Evolutionary conservation across 2,329 filamentous ascomycete species (phyloP).

Genomic region (Chalaropsis thielavioides): DNA sequence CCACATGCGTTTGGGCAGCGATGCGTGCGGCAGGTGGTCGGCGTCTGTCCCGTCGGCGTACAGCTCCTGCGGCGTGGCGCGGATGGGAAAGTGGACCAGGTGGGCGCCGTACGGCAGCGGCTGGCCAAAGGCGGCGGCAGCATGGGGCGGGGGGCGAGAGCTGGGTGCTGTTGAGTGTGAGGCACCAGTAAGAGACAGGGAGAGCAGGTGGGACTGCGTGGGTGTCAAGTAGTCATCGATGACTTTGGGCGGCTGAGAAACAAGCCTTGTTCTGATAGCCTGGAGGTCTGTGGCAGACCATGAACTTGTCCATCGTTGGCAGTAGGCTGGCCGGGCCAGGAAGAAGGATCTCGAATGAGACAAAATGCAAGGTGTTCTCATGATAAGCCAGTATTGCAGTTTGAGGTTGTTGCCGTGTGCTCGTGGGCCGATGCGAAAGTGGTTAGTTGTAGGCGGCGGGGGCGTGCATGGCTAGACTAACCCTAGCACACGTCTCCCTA

Average conservation of each 20-base stretch:
- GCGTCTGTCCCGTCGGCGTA: constrained; percentile 74
- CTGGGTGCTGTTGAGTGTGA: constrained; percentile 14
- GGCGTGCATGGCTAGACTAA: neutral
- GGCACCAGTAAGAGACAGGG: constrained; percentile 37
- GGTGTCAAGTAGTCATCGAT: constrained; percentile 37
- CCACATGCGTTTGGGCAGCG: constrained; percentile 73
- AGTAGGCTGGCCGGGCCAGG: constrained; percentile 29
- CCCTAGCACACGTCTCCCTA: neutral
- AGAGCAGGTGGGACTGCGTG: constrained; percentile 50
- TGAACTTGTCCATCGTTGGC: constrained; percentile 15
- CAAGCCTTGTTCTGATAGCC: neutral
- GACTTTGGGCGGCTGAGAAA: constrained; percentile 22
- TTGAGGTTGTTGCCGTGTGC: neutral
- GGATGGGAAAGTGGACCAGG: constrained; percentile 72
- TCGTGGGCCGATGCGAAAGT: neutral
- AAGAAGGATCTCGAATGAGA: neutral
- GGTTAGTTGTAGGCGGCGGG: neutral
- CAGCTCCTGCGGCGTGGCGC: constrained; percentile 45
- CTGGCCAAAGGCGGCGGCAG: constrained; percentile 3
- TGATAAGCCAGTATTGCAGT: neutral
- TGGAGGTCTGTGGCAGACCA: neutral
- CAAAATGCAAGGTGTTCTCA: neutral
- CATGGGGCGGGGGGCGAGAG: constrained; percentile 17
- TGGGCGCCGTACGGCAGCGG: constrained; percentile 20
- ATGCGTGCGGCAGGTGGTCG: constrained; percentile 50